These are phyloP conservation scores for Phaeotremella fagi DNA, from an alignment of 768 basidiomycete genomes.

Conservation along the genomic window DNA sequence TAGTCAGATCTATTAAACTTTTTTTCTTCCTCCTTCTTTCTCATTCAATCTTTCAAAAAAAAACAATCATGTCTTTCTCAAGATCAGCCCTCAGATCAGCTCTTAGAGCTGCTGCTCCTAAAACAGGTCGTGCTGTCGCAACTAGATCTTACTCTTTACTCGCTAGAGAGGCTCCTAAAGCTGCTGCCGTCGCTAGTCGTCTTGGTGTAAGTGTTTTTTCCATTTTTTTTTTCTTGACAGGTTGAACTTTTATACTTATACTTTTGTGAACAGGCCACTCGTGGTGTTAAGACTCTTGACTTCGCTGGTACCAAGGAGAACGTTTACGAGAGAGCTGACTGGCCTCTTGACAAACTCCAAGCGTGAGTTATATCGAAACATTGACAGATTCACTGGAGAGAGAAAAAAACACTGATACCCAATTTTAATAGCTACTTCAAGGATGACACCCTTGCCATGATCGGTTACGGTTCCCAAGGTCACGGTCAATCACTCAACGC, in stretches of 20 bases:
- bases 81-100: constrained; percentile 44
- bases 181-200: constrained; percentile 30
- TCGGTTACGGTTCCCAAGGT: constrained; percentile 92
- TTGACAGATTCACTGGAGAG: too few relatives aligned
- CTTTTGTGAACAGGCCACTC: constrained; percentile 49
- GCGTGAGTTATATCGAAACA: constrained; percentile 58
- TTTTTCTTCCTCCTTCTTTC: not conserved
- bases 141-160: constrained; percentile 47
- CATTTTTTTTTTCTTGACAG: not conserved
- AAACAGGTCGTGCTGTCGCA: constrained; percentile 29
- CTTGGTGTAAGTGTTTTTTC: constrained; percentile 34
- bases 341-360: constrained; percentile 95
- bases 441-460: constrained; percentile 97
- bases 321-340: constrained; percentile 93
- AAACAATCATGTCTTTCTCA: constrained; percentile 46
- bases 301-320: constrained; percentile 91
- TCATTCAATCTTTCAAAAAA: too few relatives aligned
- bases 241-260: not conserved
- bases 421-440: constrained; percentile 70
- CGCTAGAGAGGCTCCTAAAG: constrained; percentile 38
- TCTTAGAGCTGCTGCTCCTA: constrained; percentile 31
- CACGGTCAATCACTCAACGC: constrained; percentile 99
- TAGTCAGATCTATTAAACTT: not conserved
- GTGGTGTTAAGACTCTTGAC: constrained; percentile 91
- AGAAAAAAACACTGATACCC: too few relatives aligned